Percentiles rank a stretch among this genome's conserved stretches.
These are phyloP conservation scores for Amphicarpaea edgeworthii DNA, from an alignment of 306 rosid genomes.

Conservation along the genomic window DNA sequence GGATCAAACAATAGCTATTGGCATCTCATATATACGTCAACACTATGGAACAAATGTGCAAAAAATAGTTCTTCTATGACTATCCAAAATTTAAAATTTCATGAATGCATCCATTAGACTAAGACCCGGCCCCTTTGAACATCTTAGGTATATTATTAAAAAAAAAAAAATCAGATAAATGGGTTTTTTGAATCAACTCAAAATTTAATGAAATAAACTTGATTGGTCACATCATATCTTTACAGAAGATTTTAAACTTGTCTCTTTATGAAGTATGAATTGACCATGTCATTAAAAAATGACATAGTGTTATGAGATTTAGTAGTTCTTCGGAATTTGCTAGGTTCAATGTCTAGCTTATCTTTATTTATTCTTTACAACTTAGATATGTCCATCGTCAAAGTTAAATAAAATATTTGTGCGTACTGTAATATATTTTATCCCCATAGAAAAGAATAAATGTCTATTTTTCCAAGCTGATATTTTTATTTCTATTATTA, in stretches of 20 bases:
- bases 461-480: constrained; percentile 1
- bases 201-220: constrained; percentile 14
- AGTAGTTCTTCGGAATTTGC: neutral
- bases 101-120: constrained; percentile 2
- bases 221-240: constrained; percentile 51
- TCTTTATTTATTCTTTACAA: neutral
- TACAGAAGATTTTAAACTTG: constrained; percentile 42
- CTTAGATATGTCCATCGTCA: neutral
- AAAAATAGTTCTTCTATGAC: neutral
- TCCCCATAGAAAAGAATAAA: constrained; percentile 13
- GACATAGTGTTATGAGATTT: neutral
- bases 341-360: constrained; percentile 19
- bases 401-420: neutral
- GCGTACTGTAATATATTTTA: neutral
- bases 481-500: no score
- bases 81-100: neutral
- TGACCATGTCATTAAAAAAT: constrained; percentile 46
- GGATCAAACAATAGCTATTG: neutral
- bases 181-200: constrained; percentile 27
- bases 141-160: neutral
- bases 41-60: neutral
- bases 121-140: neutral
- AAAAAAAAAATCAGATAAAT: neutral
- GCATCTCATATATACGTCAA: neutral
- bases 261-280: constrained; percentile 33